A percentile compares a stretch with the other conserved stretches of the same genome.
Evolutionary conservation across 176 grass and related monocot genomes (phyloP).

Genomic region (Eremochloa ophiuroides): DNA sequence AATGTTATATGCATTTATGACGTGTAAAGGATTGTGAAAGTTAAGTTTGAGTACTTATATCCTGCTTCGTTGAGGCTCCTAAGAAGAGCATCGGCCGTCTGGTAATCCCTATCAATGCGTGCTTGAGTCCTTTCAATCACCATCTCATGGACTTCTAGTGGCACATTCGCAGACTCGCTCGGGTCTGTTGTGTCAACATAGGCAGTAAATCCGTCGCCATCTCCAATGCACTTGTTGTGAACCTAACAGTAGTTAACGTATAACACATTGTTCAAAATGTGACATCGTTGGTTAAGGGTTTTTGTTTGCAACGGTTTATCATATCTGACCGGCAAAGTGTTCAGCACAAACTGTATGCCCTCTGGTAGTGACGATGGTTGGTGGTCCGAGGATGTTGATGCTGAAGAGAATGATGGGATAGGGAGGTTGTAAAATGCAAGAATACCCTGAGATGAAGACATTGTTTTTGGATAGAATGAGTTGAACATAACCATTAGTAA

Average conservation of each 20-base stretch:
- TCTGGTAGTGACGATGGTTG: conserved; percentile 15
- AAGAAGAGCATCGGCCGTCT: conserved; percentile 10
- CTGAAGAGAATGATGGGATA: background rate
- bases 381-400: conserved; percentile 3
- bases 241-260: conserved; percentile 25
- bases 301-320: background rate
- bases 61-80: conserved; percentile 27
- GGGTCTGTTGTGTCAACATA: conserved; percentile 42
- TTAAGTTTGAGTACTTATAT: conserved; percentile 44
- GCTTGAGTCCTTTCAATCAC: conserved; percentile 32
- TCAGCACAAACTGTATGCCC: conserved; percentile 34
- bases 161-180: conserved; percentile 10
- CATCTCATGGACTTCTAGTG: conserved; percentile 33
- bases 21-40: background rate
- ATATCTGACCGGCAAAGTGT: conserved; percentile 43
- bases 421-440: conserved; percentile 47
- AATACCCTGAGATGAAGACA: conserved; percentile 34
- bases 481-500: background rate
- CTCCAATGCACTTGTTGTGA: conserved; percentile 30
- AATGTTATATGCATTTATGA: conserved; percentile 4
- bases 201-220: conserved; percentile 55
- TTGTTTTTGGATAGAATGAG: background rate
- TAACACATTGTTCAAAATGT: conserved; percentile 1
- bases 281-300: background rate
- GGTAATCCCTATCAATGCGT: conserved; percentile 16